A percentile compares a stretch with the other conserved stretches of the same genome.
These are phyloP conservation scores for Monilinia fructicola DNA, from an alignment of 2,329 filamentous ascomycete species.

Conservation along the genomic window DNA sequence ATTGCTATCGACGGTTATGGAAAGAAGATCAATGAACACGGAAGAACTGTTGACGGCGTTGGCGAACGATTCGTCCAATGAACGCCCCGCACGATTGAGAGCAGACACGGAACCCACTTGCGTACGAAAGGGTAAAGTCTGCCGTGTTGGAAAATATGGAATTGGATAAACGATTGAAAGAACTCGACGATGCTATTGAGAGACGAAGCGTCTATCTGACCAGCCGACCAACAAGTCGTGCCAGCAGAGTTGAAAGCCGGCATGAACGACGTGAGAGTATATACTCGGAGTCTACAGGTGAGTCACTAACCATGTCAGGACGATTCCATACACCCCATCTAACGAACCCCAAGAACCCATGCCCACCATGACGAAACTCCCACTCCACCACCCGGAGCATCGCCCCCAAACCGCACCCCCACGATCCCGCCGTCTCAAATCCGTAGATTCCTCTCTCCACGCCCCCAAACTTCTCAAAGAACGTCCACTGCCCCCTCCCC, in stretches of 20 bases:
- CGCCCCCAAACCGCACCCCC: constrained; percentile 24
- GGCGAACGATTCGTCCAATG: constrained; percentile 32
- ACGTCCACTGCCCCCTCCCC: constrained; percentile 50
- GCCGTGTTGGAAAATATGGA: constrained; percentile 48
- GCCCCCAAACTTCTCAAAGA: constrained; percentile 24
- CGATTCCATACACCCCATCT: constrained; percentile 8
- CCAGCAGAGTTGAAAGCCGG: constrained; percentile 32
- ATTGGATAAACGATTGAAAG: constrained; percentile 56
- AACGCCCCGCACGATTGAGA: constrained; percentile 35
- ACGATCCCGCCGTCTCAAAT: constrained; percentile 21
- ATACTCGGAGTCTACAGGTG: constrained; percentile 36
- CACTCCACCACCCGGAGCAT: constrained; percentile 45
- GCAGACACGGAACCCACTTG: constrained; percentile 37
- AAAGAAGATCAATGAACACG: constrained; percentile 33
- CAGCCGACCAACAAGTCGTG: constrained; percentile 37
- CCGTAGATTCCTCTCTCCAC: constrained; percentile 12
- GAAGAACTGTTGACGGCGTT: constrained; percentile 35
- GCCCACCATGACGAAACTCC: constrained; percentile 45
- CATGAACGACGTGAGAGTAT: constrained; percentile 29
- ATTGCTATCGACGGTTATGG: constrained; percentile 34
- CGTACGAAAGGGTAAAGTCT: constrained; percentile 39
- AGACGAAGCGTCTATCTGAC: constrained; percentile 54
- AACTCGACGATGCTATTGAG: constrained; percentile 57
- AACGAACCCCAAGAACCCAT: constrained; percentile 49
- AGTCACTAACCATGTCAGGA: not conserved